phyloP scores from a whole-genome alignment of 2,329 filamentous ascomycete genomes.

The Pseudogymnoascus sp. region DNA sequence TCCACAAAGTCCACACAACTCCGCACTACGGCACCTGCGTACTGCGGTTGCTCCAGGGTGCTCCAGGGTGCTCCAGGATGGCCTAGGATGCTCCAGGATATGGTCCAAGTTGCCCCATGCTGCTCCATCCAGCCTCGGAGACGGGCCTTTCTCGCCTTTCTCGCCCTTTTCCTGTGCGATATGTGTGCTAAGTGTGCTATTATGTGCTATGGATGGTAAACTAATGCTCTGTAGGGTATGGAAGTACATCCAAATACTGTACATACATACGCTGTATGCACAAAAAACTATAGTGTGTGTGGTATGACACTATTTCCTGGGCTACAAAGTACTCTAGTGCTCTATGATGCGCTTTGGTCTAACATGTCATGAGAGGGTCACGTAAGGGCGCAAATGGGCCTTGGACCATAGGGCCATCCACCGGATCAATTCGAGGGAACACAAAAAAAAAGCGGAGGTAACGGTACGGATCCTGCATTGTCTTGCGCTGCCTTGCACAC shows the following conservation, averaged over 20 bases:
- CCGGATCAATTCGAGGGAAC: conserved; percentile 1
- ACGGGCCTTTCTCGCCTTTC: conserved; percentile 3
- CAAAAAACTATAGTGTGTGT: not conserved
- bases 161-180: not conserved
- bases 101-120: not conserved
- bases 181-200: not conserved
- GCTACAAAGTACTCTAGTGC: not conserved
- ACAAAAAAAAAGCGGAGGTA: conserved; percentile 7
- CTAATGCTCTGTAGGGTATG: not conserved
- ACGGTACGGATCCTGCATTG: not conserved
- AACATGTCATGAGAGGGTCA: conserved; percentile 5
- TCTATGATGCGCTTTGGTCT: conserved; percentile 1
- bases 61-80: not conserved
- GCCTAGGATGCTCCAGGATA: not conserved
- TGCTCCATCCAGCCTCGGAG: conserved; percentile 4
- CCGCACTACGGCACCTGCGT: not conserved
- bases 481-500: not conserved
- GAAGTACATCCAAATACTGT: not conserved
- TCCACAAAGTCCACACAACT: not conserved
- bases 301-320: not conserved
- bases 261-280: not conserved
- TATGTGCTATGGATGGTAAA: not conserved
- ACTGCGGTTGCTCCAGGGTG: not conserved
- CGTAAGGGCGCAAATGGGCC: not conserved
- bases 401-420: not conserved